These are phyloP conservation scores for Globisporangium polare DNA, from an alignment of 352 stramenopile species.

Conservation along the genomic window DNA sequence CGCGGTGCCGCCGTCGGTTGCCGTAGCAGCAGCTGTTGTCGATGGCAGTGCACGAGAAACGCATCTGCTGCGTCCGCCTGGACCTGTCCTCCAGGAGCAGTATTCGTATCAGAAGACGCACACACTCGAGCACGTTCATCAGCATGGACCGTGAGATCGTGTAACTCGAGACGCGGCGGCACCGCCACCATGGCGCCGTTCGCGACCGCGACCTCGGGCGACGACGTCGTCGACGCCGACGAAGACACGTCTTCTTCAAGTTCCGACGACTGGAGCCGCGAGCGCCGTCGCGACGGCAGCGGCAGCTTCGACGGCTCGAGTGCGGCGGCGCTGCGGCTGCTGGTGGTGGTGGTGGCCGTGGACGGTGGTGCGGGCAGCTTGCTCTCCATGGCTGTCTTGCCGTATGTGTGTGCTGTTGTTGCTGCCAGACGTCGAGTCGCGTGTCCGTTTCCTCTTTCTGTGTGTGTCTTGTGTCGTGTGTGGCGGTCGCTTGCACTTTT, in stretches of 20 bases:
- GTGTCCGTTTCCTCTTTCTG: not conserved
- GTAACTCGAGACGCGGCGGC: slow-evolving; percentile 20
- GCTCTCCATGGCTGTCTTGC: slow-evolving; percentile 7
- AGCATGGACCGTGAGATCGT: slow-evolving; percentile 9
- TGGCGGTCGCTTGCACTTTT: not conserved
- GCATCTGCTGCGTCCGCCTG: not conserved
- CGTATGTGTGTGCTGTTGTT: too few species aligned
- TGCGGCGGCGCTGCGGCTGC: not conserved
- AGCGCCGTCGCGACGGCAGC: not conserved
- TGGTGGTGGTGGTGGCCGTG: too few species aligned
- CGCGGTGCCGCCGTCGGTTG: not conserved
- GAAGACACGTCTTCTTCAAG: slow-evolving; percentile 10
- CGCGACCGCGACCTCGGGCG: slow-evolving; percentile 6
- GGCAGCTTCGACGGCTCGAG: slow-evolving; percentile 3
- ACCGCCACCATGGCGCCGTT: not conserved
- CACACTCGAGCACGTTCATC: not conserved
- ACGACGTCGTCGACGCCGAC: slow-evolving; percentile 9
- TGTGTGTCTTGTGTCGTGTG: not conserved
- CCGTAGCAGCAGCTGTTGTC: not conserved
- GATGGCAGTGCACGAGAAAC: not conserved
- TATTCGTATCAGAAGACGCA: not conserved
- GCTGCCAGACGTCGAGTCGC: not conserved
- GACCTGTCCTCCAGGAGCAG: not conserved
- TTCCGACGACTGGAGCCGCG: slow-evolving; percentile 2
- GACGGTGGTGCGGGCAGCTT: not conserved